Evolutionary conservation across 257 asterid species (phyloP), one percentile per base, ranked within the genome.

Genomic region (Mentha longifolia): DNA sequence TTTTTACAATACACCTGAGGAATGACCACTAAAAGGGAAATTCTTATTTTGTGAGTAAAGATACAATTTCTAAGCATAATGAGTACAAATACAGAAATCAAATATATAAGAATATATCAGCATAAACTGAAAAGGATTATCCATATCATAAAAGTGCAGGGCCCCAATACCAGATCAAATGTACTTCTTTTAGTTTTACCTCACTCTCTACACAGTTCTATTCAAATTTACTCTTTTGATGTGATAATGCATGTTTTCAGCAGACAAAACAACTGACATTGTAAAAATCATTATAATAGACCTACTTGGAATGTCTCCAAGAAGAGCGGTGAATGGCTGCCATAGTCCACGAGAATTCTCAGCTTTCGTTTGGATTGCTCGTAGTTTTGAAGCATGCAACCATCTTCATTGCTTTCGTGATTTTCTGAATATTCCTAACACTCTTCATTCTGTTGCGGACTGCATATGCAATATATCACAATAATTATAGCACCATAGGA

Each of bases 371-470:
- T 95, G 99, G 76, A 95, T 83, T 58, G 97, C 95, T 80, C 98
- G 89, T 63, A 95, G 86, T 82, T 95, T 95, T 76, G 99, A 95
- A 63, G 99, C 99, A n/a, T 61, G 99, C 99, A 92, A 95, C 98
- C 99, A 95, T 95, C 95, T 95, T 95, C 99, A 95, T 95, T 31
- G 99, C 99, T 89, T 95, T 95, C 3, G 99, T 95, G 68, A 92
- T 94, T 82, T 94, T 94, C 83, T 94, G 98, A 64, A 94, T 94
- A 81, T 83, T 95, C 75, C 76, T 85, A 65, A 95, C 95, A 92
- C 98, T 92, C 92, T 87, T 93, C 98, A 93, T 93, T 50, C 98
- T 87, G 80, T 88, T 91, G 75, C 97, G 91, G 51, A 92, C 97
- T 92, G 80, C 76, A 80, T 59, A 64, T 73, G 30, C 43, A 30